Conservation (phyloP, 495 filamentous ascomycete genomes). For the Amphirosellinia nigrospora region DNA sequence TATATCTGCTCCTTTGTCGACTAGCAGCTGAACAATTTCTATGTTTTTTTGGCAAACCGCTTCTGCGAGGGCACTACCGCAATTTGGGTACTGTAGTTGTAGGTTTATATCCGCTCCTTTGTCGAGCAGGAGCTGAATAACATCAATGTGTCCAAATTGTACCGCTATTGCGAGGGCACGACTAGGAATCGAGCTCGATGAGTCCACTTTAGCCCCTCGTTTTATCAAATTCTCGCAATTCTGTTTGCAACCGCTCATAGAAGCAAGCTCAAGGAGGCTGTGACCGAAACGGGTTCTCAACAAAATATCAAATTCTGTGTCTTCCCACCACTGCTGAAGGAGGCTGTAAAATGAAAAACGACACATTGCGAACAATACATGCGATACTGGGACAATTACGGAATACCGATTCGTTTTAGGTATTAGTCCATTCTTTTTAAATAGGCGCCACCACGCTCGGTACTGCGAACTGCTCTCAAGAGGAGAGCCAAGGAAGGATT, state of each 20-base stretch:
- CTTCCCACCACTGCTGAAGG: background rate
- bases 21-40: background rate
- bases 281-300: background rate
- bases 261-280: background rate
- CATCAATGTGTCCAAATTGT: background rate
- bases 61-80: background rate
- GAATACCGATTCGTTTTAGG: too few species aligned
- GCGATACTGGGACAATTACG: background rate
- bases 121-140: background rate
- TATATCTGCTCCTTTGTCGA: background rate
- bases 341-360: background rate
- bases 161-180: background rate
- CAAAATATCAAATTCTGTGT: background rate
- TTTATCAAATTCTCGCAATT: background rate
- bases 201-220: background rate
- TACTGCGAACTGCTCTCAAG: background rate
- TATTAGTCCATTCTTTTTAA: too few species aligned
- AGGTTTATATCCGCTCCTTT: background rate
- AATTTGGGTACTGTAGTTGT: background rate
- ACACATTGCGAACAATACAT: constrained; percentile 1
- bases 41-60: background rate
- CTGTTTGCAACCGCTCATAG: background rate
- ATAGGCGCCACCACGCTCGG: background rate
- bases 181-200: background rate
- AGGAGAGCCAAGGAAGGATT: constrained; percentile 6